Evolutionary conservation across 208 protist genomes (phyloP), one percentile per base, ranked within the genome.

Genomic region (Herpetomonas tarakana): DNA sequence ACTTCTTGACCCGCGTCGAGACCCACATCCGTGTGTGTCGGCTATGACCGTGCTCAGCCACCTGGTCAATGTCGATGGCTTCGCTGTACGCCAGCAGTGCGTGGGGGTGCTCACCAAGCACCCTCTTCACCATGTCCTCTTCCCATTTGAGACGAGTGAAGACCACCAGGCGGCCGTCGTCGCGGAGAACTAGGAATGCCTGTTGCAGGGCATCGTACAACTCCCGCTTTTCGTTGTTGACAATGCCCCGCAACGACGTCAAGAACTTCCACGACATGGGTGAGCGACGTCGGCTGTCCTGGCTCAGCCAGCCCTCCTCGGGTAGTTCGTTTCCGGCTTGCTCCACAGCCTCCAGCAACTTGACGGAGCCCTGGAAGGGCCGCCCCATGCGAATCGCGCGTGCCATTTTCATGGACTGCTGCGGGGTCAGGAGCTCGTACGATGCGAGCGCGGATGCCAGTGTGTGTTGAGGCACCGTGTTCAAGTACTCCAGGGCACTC

Each of bases 11-110:
- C 12, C 78, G 71, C 6, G 75, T 83, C 11, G 65, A 72, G 9
- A 96, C 78, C 82, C 81, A 93, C 84, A 96, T 86, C 59, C 91
- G 89, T 26, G 83, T 90, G 71, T 96, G 81, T 0, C 86, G 86
- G 7, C 77, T 81, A 56, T 88, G 83, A 0, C 81, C 86, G 60
- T 84, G 58, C 24, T 71, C 55, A 50, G 81, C 66, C 25, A 93
- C 76, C 6, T 91, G 84, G 1, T 90, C 68, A 3, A 78, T 50
- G n/a, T 71, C 49, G 11, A 96, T 65, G 9, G 62, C 41, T 49
- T 92, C 86, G 7, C 35, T 75, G 67, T 96, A 96, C 57, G 68
- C 78, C n/a, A 93, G 71, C 38, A 93, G 30, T 3, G 78, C 89
- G 52, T 96, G 75, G 24, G 89, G 89, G 57, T 96, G 89, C 28